Conservation (phyloP, 176 grass and related monocot species). For the Themeda triandra region DNA sequence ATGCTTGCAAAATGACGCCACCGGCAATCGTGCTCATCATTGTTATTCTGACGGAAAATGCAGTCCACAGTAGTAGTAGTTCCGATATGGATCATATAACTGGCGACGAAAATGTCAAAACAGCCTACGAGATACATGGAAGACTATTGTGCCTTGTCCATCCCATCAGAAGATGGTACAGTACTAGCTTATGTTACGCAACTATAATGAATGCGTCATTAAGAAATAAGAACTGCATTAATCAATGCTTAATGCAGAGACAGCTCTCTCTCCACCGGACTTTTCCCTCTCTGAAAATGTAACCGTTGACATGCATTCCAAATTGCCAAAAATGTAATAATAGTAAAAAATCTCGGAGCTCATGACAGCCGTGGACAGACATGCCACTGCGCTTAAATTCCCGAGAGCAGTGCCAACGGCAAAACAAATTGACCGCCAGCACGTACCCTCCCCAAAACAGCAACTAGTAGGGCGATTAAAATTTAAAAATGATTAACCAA, state of each 20-base stretch:
- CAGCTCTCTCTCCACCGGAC: neutral
- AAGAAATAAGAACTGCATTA: neutral
- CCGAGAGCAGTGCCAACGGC: neutral
- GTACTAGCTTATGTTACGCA: neutral
- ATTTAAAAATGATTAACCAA: neutral
- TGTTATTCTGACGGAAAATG: neutral
- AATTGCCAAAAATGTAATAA: too few relatives aligned
- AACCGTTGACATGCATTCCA: neutral
- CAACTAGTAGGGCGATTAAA: neutral
- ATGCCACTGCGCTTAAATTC: constrained; percentile 16
- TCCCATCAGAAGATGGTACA: neutral
- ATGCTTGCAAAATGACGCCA: neutral
- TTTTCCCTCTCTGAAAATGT: neutral
- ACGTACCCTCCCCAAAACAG: constrained; percentile 20
- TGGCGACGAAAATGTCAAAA: too few relatives aligned
- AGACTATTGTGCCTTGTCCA: neutral
- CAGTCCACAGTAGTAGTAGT: too few relatives aligned
- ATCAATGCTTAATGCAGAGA: neutral
- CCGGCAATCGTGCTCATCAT: neutral
- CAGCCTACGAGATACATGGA: too few relatives aligned
- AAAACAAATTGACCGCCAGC: constrained; percentile 8
- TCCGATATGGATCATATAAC: too few relatives aligned
- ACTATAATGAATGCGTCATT: neutral
- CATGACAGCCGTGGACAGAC: constrained; percentile 15
- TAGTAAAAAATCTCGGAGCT: neutral